These are phyloP conservation scores for Trichoderma atrobrunneum DNA, from an alignment of 2,329 filamentous ascomycete genomes.

Conservation along the genomic window DNA sequence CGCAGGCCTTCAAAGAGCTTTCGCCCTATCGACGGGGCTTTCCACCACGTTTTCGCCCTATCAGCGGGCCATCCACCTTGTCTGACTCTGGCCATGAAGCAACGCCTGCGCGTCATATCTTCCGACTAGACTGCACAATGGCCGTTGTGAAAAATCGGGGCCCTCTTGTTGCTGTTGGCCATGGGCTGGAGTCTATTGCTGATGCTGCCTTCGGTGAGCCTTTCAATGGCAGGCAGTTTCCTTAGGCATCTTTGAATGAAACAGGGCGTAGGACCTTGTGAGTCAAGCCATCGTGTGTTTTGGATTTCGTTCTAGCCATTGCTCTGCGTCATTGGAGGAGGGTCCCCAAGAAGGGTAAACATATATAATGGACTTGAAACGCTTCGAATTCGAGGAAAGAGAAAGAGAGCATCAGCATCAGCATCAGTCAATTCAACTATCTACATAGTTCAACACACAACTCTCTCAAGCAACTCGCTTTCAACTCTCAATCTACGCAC, in stretches of 20 bases:
- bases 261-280: constrained; percentile 9
- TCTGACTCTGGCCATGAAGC: neutral
- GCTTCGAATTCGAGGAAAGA: neutral
- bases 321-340: neutral
- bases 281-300: constrained; percentile 8
- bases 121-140: neutral
- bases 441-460: neutral
- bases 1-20: neutral
- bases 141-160: neutral
- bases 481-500: neutral
- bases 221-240: neutral
- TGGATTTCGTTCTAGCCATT: neutral
- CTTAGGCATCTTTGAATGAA: neutral
- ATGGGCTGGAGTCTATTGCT: neutral
- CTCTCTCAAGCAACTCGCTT: neutral
- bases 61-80: neutral
- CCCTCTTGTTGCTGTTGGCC: neutral
- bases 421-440: neutral
- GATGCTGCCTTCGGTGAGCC: constrained; percentile 3
- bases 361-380: neutral
- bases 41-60: neutral
- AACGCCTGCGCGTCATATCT: neutral
- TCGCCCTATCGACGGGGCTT: constrained; percentile 9
- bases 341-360: neutral
- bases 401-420: neutral